These are phyloP conservation scores for Rubia tinctorum DNA, from an alignment of 305 asterid genomes.

Conservation along the genomic window DNA sequence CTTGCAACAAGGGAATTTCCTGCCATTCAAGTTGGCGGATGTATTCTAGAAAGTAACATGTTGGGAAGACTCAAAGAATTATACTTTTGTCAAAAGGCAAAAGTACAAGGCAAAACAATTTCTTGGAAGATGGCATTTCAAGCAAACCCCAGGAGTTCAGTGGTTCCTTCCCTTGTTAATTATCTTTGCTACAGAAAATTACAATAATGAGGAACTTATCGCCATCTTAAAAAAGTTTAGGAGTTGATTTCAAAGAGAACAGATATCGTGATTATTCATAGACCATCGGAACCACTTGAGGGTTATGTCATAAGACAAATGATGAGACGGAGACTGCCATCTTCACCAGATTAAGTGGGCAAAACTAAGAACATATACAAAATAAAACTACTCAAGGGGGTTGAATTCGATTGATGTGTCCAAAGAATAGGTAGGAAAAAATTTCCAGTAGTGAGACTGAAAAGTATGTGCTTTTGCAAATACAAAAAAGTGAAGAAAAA, in stretches of 20 bases:
- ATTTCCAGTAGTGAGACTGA: background rate
- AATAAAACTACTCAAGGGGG: background rate
- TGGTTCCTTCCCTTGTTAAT: background rate
- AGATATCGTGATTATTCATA: background rate
- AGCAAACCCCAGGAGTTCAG: background rate
- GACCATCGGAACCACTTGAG: background rate
- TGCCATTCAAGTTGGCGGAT: background rate
- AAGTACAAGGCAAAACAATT: background rate
- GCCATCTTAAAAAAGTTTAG: background rate
- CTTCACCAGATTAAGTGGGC: background rate
- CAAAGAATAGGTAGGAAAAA: background rate
- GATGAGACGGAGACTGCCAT: background rate
- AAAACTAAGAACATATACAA: background rate
- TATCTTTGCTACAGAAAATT: background rate
- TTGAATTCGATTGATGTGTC: background rate
- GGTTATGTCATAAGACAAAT: background rate
- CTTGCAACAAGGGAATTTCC: too few relatives aligned
- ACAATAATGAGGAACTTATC: background rate
- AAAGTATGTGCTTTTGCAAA: background rate
- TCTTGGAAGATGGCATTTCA: background rate
- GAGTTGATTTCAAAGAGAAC: background rate
- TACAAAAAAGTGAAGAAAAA: background rate
- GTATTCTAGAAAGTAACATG: background rate
- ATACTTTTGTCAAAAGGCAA: background rate
- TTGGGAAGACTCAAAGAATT: background rate